These are phyloP conservation scores for Flaveria trinervia DNA, from an alignment of 129 eudicot genomes.

Conservation along the genomic window DNA sequence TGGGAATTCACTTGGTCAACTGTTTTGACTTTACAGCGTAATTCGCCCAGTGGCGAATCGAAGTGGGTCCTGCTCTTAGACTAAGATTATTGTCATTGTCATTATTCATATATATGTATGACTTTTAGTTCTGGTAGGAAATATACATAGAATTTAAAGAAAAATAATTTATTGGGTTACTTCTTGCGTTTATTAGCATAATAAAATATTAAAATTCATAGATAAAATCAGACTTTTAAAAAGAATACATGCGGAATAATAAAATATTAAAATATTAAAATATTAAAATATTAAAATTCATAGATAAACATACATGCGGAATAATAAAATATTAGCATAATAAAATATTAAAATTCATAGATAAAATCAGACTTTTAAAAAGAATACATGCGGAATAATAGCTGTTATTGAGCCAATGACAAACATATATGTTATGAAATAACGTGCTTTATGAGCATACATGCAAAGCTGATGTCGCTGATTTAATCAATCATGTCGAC, in stretches of 20 bases:
- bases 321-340: constrained; percentile 47
- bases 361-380: constrained; percentile 25
- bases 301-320: too few relatives aligned
- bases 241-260: constrained; percentile 27
- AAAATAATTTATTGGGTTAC: constrained; percentile 34
- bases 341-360: constrained; percentile 45
- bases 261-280: too few relatives aligned
- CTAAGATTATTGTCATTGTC: constrained; percentile 36
- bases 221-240: constrained; percentile 29
- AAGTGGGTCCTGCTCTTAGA: constrained; percentile 39
- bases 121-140: constrained; percentile 53
- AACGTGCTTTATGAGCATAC: constrained; percentile 5
- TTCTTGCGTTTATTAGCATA: constrained; percentile 45
- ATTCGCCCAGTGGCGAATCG: constrained; percentile 27
- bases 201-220: constrained; percentile 47
- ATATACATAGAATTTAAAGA: constrained; percentile 30
- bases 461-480: background rate
- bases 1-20: constrained; percentile 43
- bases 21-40: constrained; percentile 37
- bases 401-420: constrained; percentile 22
- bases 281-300: too few relatives aligned
- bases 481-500: too few relatives aligned
- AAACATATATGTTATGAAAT: background rate
- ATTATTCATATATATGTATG: constrained; percentile 35
- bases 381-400: constrained; percentile 30